Evolutionary conservation across 2,329 filamentous ascomycete genomes (phyloP), one percentile per base, ranked within the genome.

Genomic region (Mycosphaerella sp.): DNA sequence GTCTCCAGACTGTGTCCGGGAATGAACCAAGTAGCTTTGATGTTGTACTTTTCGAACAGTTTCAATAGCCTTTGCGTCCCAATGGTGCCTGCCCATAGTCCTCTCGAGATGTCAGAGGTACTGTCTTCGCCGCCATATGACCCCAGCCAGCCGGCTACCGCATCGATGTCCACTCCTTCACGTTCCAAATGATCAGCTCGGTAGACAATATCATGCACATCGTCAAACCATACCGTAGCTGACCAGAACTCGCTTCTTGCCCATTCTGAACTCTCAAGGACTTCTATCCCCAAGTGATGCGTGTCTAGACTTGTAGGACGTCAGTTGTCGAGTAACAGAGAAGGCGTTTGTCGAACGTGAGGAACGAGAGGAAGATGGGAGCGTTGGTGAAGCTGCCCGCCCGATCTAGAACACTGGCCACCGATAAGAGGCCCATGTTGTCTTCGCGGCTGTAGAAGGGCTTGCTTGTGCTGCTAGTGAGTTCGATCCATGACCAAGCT

Each of bases 111-210:
- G 62, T 89, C 85, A 64, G 78, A 86, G 1, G 80, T 80, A 6
- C 79, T 84, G 64, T 89, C 84, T 67, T 88, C 80, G 31, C 85
- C 84, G 7, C 83, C 83, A 64, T 89, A 89, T 0, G 81, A 86
- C 0, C 85, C 85, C 0, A 89, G 74, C 86, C 85, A 89, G 5
- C 85, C 84, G 1, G 84, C 80, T 1, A 88, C 82, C 6, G 84
- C 85, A 59, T 89, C 85, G 26, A 89, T 83, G 56, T 89, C 85
- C 9, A 89, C 82, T 2, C 60, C 60, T 55, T 47, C 48, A 36
- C 2, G 34, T 26, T 26, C 26, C 26, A 32, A 49, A 52, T 26
- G 14, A 34, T 42, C 40, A 51, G 34, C 14, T 45, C 10, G 17
- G 17, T 21, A 10, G 23, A 6, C 9, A 41, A 6, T 3, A 26